Evolutionary conservation across 2,329 filamentous ascomycete genomes (phyloP), one percentile per base, ranked within the genome.

Genomic region (Pestalotiopsis sp.): DNA sequence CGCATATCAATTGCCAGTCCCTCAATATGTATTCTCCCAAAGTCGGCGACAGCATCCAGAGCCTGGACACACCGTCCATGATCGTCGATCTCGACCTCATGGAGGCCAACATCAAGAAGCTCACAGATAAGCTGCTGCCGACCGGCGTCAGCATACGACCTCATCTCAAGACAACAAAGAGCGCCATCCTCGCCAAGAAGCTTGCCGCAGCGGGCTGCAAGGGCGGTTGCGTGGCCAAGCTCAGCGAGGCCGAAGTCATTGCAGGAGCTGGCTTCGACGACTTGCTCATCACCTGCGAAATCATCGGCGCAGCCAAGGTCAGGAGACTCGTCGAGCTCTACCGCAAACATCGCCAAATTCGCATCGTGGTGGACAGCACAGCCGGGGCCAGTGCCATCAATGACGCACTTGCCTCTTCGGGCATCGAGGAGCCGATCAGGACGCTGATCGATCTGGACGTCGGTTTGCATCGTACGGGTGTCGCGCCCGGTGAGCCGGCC

Each of bases 51-150:
- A 69, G 69, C 13, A 69, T 86, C 72, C 76, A 78, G 4, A 74
- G 74, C 68, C 84, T 88, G 58, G 86, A 88, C 73, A 88, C 86
- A 0, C 86, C 86, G 1, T 87, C 85, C 66, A 87, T 88, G 85
- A 81, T 88, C 59, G 85, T 87, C 60, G 82, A 87, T 65, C 80
- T 87, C 11, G 81, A 84, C 68, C 75, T 85, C 4, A 85, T 87
- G 83, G 84, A 87, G 68, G 71, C 76, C 71, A 87, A 87, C 74
- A 83, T 87, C 70, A 70, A 77, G 12, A 84, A 82, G 41, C 79
- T 87, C 12, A 81, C 86, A 75, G 72, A 74, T 13, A 78, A 76
- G 7, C 81, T 87, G 0, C 77, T 84, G 0, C 83, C 85, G 6
- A 83, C 83, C 0, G 83, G 83, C 0, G 72, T 82, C 25, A 75